phyloP scores from a whole-genome alignment of 345 rosid genomes.

The Erodium maritimum region DNA sequence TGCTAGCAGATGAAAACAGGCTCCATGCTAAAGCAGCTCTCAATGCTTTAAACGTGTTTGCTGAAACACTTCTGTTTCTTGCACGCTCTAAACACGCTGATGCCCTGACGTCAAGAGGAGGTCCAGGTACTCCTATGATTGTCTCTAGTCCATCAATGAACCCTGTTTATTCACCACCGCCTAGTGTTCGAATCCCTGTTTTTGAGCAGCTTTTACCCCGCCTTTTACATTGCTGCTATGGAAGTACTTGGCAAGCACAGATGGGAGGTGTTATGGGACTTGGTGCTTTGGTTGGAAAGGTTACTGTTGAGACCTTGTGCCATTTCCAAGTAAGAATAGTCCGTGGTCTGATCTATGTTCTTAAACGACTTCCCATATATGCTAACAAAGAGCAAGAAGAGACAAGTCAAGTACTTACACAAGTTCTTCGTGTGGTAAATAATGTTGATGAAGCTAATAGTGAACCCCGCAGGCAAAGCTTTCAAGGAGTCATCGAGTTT shows the following conservation, averaged over 20 bases:
- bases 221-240: conserved; percentile 93
- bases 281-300: conserved; percentile 94
- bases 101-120: conserved; percentile 70
- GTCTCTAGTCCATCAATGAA: conserved; percentile 98
- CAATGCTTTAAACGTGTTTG: conserved; percentile 62
- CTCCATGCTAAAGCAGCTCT: conserved; percentile 90
- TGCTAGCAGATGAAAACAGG: conserved; percentile 85
- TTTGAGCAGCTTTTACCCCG: conserved; percentile 98
- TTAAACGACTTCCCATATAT: conserved; percentile 82
- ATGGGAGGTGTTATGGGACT: conserved; percentile 99
- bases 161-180: conserved; percentile 94
- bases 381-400: conserved; percentile 95
- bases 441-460: conserved; percentile 94
- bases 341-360: conserved; percentile 82
- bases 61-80: conserved; percentile 84
- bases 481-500: conserved; percentile 91
- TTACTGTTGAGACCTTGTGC: conserved; percentile 87
- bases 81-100: conserved; percentile 90
- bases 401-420: conserved; percentile 96
- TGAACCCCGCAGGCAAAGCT: conserved; percentile 84
- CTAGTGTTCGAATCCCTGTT: conserved; percentile 84
- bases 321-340: conserved; percentile 82
- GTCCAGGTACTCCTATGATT: conserved; percentile 94
- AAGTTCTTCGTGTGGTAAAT: conserved; percentile 94
- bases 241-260: conserved; percentile 96